Base-by-base conservation (phyloP, 129 eudicot genomes). In the Tagetes patula region DNA sequence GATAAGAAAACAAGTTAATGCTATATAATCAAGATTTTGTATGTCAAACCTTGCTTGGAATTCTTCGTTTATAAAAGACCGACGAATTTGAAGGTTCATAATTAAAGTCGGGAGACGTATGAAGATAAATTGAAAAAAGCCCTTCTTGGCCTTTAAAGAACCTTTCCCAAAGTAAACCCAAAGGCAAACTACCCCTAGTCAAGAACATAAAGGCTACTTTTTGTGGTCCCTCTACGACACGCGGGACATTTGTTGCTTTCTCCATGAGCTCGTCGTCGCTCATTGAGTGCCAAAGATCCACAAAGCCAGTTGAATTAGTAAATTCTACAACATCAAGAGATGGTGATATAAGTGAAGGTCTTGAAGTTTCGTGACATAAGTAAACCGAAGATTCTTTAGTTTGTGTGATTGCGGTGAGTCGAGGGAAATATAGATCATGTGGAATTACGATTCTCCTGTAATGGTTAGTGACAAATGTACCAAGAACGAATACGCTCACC, bases 141-240 rank as follows among this genome's bases (percentile, higher is more conserved):
- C 89, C 90, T 67, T 87, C 85, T 65, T 93, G 82, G 30, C 96
- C 96, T 80, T 81, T 65, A 14, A 94, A 94, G 74, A 94, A 90
- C 80, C 54, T 81, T 82, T 94, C 93, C 96, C 98, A 90, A 40
- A 94, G 76, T 27, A 79, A 86, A 36, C 91, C 89, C 43, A 94
- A 76, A 20, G 92, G 92, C 59, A 94, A 80, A 34, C 77, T 65
- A 20, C 83, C 85, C 69, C 88, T 84, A 0, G 91, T 73, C 41
- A 94, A 76, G 88, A 90, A 94, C 98, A 94, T 73, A 80, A 94
- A 94, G 4, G 96, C 98, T 60, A 90, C 84, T 80, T 84, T 94
- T 1, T 81, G 78, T 5, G 90, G 92, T 47, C 72, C 68, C 12
- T 79, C 81, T 2, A n/a, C 39, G 0, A 83, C 54, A 55, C 39